phyloP scores from a whole-genome alignment of 768 basidiomycete genomes.

The Naganishia randhawae region DNA sequence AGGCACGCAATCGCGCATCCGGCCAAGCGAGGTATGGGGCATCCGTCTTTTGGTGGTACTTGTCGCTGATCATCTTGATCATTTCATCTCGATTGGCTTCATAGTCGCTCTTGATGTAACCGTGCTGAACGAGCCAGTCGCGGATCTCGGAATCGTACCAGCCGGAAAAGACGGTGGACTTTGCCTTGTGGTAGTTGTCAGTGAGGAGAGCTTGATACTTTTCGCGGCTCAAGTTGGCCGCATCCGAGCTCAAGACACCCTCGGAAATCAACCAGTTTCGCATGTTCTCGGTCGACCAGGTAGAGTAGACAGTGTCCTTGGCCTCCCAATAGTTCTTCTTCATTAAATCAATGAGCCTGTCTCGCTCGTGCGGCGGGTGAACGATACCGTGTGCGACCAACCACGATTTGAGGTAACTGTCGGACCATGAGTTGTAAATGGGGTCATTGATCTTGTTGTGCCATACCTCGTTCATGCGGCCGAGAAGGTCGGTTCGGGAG shows the following conservation, averaged over 20 bases:
- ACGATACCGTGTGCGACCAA: constrained; percentile 73
- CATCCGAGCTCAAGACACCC: constrained; percentile 47
- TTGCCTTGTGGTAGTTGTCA: constrained; percentile 53
- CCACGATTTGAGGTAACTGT: constrained; percentile 80
- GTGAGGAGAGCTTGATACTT: constrained; percentile 70
- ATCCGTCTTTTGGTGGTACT: constrained; percentile 60
- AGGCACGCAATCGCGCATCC: constrained; percentile 85
- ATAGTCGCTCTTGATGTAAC: constrained; percentile 67
- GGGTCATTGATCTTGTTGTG: constrained; percentile 59
- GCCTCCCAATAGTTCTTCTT: constrained; percentile 69
- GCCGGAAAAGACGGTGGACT: constrained; percentile 48
- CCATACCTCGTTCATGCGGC: constrained; percentile 67
- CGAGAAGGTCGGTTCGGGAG: constrained; percentile 65
- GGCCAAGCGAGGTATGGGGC: constrained; percentile 81
- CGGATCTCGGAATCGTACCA: constrained; percentile 79
- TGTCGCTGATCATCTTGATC: constrained; percentile 46
- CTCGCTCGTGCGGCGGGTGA: constrained; percentile 59
- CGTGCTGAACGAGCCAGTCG: constrained; percentile 72
- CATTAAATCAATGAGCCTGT: constrained; percentile 65
- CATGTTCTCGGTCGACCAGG: constrained; percentile 46
- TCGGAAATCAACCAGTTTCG: constrained; percentile 49
- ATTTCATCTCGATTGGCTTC: constrained; percentile 67
- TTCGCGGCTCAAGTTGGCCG: constrained; percentile 57
- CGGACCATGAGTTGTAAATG: constrained; percentile 80
- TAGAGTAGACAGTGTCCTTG: constrained; percentile 50